A percentile compares a stretch with the other conserved stretches of the same genome.
These are phyloP conservation scores for Groenewaldozyma tartarivorans DNA, from an alignment of 805 yeast genomes.

Conservation along the genomic window DNA sequence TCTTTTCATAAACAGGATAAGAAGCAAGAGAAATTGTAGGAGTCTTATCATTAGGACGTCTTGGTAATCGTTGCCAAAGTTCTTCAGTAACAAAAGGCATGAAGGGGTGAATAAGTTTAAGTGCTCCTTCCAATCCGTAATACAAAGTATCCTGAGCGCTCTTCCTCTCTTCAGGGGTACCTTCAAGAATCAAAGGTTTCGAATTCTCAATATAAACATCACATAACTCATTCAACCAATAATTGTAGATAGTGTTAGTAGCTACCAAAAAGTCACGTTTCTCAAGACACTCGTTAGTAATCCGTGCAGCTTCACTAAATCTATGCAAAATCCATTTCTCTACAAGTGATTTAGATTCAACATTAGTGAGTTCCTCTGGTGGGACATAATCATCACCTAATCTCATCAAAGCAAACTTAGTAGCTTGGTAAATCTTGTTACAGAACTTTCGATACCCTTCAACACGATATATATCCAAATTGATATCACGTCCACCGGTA, in stretches of 20 bases:
- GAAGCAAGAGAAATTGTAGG: conserved; percentile 67
- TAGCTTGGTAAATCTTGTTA: conserved; percentile 98
- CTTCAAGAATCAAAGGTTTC: conserved; percentile 84
- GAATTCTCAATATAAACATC: conserved; percentile 98
- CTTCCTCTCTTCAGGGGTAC: conserved; percentile 70
- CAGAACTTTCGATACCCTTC: conserved; percentile 99
- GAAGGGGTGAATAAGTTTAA: conserved; percentile 90
- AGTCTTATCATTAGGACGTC: conserved; percentile 61
- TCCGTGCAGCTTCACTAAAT: conserved; percentile 59
- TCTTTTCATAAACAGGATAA: conserved; percentile 59
- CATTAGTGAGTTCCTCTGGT: conserved; percentile 59
- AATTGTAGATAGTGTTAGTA: conserved; percentile 79
- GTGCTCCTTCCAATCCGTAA: conserved; percentile 85
- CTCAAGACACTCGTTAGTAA: conserved; percentile 59
- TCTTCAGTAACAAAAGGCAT: conserved; percentile 98
- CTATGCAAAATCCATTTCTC: conserved; percentile 96
- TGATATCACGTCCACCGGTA: conserved; percentile 97
- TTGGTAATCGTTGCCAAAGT: conserved; percentile 98
- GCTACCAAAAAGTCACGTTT: conserved; percentile 82
- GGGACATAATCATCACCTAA: conserved; percentile 85
- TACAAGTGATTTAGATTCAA: conserved; percentile 70
- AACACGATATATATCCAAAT: conserved; percentile 89
- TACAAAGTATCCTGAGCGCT: conserved; percentile 92
- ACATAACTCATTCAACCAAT: conserved; percentile 91
- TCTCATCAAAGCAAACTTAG: conserved; percentile 90